phyloP scores from a whole-genome alignment of 768 basidiomycete genomes.

The Russula dissimulans region DNA sequence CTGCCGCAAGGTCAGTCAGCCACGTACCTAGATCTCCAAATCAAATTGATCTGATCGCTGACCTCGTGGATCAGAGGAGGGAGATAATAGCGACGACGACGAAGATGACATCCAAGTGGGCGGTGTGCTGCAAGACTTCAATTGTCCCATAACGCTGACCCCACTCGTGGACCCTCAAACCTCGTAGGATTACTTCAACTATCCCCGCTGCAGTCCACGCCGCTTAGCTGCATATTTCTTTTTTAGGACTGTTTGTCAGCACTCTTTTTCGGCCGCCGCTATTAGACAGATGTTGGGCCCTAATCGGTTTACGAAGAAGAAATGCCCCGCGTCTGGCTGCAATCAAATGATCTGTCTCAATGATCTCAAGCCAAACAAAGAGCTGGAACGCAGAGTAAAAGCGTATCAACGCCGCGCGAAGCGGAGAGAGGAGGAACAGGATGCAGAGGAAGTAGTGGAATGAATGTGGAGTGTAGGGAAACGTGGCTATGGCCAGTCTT shows the following conservation, averaged over 20 bases:
- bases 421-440: constrained; percentile 30
- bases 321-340: constrained; percentile 71
- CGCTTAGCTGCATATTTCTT: neutral
- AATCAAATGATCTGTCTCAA: constrained; percentile 43
- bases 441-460: constrained; percentile 50
- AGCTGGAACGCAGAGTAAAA: constrained; percentile 54
- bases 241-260: constrained; percentile 56
- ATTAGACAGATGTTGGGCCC: constrained; percentile 53
- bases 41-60: neutral
- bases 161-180: constrained; percentile 65
- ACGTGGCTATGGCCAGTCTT: neutral
- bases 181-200: constrained; percentile 46
- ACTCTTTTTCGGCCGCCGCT: constrained; percentile 71
- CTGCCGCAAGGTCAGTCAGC: constrained; percentile 54
- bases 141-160: constrained; percentile 71
- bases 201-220: no score
- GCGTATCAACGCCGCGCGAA: constrained; percentile 45
- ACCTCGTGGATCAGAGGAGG: constrained; percentile 48
- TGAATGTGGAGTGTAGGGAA: constrained; percentile 17
- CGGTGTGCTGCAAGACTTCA: constrained; percentile 73
- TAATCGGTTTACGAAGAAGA: constrained; percentile 26
- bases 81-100: constrained; percentile 69
- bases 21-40: neutral
- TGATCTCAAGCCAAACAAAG: constrained; percentile 46
- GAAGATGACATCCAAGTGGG: constrained; percentile 89